These are phyloP conservation scores for Aspergillus fijiensis DNA, from an alignment of 2,329 filamentous ascomycete genomes.

Conservation along the genomic window DNA sequence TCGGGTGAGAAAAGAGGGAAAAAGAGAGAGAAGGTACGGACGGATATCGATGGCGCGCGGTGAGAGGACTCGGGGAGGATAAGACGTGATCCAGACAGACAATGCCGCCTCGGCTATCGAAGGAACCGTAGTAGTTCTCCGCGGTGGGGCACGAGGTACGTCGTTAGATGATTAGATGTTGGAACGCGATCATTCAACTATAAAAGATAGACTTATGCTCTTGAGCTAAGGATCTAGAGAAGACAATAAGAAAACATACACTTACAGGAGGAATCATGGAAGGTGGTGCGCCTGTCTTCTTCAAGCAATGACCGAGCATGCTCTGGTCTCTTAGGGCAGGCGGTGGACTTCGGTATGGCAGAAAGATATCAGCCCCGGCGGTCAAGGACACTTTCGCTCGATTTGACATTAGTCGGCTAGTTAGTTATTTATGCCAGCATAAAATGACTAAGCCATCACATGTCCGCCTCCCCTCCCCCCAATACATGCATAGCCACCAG, in stretches of 20 bases:
- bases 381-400: neutral
- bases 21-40: neutral
- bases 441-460: neutral
- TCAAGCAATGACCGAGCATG: neutral
- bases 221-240: too few relatives aligned
- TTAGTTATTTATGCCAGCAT: too few relatives aligned
- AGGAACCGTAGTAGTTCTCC: neutral
- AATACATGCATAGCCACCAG: neutral
- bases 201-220: too few relatives aligned
- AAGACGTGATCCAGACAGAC: neutral
- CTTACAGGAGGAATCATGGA: neutral
- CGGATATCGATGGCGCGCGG: neutral
- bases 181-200: too few relatives aligned
- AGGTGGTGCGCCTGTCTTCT: neutral
- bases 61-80: neutral
- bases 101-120: neutral
- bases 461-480: neutral
- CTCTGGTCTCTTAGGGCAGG: neutral
- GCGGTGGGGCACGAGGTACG: neutral
- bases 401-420: too few relatives aligned
- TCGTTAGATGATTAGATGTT: neutral
- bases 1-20: neutral
- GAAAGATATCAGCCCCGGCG: neutral
- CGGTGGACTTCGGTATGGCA: neutral
- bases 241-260: neutral